Conservation (phyloP, 768 basidiomycete species). For the Cyclocybe cylindracea region DNA sequence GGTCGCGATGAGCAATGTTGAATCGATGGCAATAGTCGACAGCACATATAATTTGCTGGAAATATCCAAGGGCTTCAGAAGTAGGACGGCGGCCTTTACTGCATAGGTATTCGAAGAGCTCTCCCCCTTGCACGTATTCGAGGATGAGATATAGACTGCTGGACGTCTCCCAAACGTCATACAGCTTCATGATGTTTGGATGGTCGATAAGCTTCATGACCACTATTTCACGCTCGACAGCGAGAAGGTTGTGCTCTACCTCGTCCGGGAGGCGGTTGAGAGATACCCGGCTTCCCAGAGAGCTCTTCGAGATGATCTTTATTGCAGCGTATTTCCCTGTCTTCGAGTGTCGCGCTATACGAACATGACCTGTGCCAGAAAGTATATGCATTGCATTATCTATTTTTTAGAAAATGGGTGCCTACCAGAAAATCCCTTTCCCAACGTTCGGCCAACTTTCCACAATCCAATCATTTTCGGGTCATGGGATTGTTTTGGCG, state of each 20-base stretch:
- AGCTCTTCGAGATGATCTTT: conserved; percentile 87
- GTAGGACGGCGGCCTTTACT: conserved; percentile 69
- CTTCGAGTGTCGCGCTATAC: conserved; percentile 84
- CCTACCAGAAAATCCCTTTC: conserved; percentile 77
- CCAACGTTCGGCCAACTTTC: conserved; percentile 85
- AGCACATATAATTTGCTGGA: conserved; percentile 91
- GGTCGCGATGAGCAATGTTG: conserved; percentile 91
- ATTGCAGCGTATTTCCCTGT: conserved; percentile 90
- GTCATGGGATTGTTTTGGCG: conserved; percentile 32
- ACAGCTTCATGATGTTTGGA: conserved; percentile 90
- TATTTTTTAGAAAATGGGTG: neutral
- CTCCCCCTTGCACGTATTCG: conserved; percentile 93
- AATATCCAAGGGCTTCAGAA: conserved; percentile 79
- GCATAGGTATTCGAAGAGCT: conserved; percentile 92
- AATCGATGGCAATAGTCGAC: conserved; percentile 94
- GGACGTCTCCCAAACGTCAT: conserved; percentile 97
- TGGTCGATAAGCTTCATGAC: conserved; percentile 98
- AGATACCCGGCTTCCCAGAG: conserved; percentile 67
- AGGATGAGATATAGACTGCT: conserved; percentile 88
- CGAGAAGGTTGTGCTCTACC: conserved; percentile 74
- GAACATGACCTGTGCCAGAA: conserved; percentile 70
- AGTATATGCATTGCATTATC: neutral
- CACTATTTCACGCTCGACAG: conserved; percentile 92
- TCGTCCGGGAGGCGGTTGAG: conserved; percentile 70
- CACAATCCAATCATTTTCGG: conserved; percentile 77